Percentiles rank a stretch among this genome's conserved stretches.
Conservation (phyloP, 1,284 basidiomycete genomes). For the Trametes versicolor region DNA sequence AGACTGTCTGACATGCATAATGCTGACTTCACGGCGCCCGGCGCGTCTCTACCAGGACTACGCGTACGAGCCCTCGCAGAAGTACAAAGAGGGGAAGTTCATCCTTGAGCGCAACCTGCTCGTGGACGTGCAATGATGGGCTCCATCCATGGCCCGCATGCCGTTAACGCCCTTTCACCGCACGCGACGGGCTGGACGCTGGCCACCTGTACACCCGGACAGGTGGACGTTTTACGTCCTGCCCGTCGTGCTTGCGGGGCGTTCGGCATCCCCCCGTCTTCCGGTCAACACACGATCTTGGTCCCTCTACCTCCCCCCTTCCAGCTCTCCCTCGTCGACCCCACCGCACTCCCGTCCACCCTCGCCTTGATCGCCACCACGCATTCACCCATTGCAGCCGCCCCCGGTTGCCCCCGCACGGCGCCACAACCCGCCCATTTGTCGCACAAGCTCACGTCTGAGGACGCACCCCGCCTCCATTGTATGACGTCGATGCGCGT, state of each 20-base stretch:
- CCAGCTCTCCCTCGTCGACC: slow-evolving; percentile 17
- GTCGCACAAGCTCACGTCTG: slow-evolving; percentile 13
- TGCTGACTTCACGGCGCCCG: slow-evolving; percentile 16
- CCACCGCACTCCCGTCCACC: slow-evolving; percentile 5
- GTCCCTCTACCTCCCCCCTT: slow-evolving; percentile 24
- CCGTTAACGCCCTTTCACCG: slow-evolving; percentile 14
- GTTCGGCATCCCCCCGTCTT: slow-evolving; percentile 24
- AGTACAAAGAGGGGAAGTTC: slow-evolving; percentile 98
- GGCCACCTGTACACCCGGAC: slow-evolving; percentile 6
- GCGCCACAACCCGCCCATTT: slow-evolving; percentile 4
- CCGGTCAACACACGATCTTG: slow-evolving; percentile 33
- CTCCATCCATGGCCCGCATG: slow-evolving; percentile 22
- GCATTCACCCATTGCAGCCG: slow-evolving; percentile 8
- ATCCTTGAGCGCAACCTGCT: slow-evolving; percentile 95
- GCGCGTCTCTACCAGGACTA: slow-evolving; percentile 69
- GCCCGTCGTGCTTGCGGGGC: slow-evolving; percentile 28
- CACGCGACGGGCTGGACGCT: slow-evolving; percentile 28
- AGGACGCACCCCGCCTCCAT: background rate
- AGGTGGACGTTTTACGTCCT: slow-evolving; percentile 24
- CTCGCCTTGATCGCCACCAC: slow-evolving; percentile 17
- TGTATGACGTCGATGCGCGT: slow-evolving; percentile 11
- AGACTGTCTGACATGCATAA: slow-evolving; percentile 3
- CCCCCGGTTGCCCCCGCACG: background rate
- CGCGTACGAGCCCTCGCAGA: slow-evolving; percentile 90
- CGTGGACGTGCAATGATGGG: slow-evolving; percentile 74